phyloP scores from a whole-genome alignment of 176 grass and related monocot genomes.

The Olyra latifolia region DNA sequence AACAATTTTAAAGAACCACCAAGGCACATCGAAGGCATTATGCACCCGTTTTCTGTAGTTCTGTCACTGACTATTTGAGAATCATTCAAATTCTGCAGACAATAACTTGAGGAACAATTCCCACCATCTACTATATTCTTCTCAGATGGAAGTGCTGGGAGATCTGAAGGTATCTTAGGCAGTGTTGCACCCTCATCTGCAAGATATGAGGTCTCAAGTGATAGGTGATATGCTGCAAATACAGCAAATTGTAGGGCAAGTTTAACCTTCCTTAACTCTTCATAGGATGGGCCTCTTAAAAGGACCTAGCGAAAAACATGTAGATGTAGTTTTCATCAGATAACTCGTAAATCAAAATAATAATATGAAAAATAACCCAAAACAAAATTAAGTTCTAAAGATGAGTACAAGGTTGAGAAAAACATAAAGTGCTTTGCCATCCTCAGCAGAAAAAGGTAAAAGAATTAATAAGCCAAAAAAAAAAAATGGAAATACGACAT shows the following conservation, averaged over 20 bases:
- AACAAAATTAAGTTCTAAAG: constrained; percentile 1
- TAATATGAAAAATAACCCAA: constrained; percentile 6
- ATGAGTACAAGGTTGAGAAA: constrained; percentile 9
- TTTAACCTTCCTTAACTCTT: constrained; percentile 95
- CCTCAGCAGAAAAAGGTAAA: not conserved
- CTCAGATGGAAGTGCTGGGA: constrained; percentile 28
- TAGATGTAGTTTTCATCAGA: constrained; percentile 23
- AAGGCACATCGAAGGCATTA: constrained; percentile 19
- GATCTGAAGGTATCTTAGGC: constrained; percentile 55
- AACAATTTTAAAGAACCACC: constrained; percentile 33
- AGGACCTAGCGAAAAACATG: constrained; percentile 61
- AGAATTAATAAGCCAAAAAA: not conserved
- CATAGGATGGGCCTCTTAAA: constrained; percentile 69
- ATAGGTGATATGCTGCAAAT: constrained; percentile 97
- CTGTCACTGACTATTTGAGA: constrained; percentile 29
- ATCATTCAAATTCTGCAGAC: constrained; percentile 21
- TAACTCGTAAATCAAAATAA: constrained; percentile 6
- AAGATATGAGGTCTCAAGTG: constrained; percentile 90
- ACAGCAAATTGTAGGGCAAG: constrained; percentile 76
- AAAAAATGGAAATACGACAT: not conserved
- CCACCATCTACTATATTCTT: constrained; percentile 33
- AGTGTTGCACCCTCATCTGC: constrained; percentile 84
- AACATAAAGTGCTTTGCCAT: not conserved
- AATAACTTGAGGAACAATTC: constrained; percentile 24
- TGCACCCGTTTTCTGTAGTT: constrained; percentile 40